Evolutionary conservation across 441 rosid genomes (phyloP), one percentile per base, ranked within the genome.

Genomic region (Macaranga tanarius): DNA sequence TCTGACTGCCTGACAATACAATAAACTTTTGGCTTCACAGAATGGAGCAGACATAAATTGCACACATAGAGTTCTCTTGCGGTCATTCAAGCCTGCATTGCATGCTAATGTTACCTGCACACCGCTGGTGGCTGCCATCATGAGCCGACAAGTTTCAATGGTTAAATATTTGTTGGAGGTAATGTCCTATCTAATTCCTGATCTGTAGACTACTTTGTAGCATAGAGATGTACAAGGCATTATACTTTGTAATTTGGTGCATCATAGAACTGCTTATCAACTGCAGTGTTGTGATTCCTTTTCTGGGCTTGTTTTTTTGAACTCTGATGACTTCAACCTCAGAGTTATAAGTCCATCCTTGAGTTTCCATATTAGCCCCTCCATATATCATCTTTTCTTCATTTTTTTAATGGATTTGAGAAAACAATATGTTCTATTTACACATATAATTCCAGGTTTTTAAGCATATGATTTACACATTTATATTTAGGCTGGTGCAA

Each of bases 151-250:
- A 69, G 82, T 74, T 51, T 42, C 69, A 28, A 25, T 76, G 75
- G 82, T 82, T 69, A 65, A 79, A 71, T 79, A 69, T 68, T 71
- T 82, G 71, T 77, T 79, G 67, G 71, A 76, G 85, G 81, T 74
- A 82, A 61, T 23, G 50, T 12, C 51, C 19, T 70, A 52, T n/a
- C 40, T 55, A 7, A 28, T 58, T 70, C 62, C 38, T 56, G 22
- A 12, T 28, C 57, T 19, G 38, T 31, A 42, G 69, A 58, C 16
- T 62, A 50, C 31, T 69, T 26, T 44, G 48, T 20, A 45, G 12
- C 25, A 13, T 59, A 28, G 23, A 22, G 59, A n/a, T 60, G 56
- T 40, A 7, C 22, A 48, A 17, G 56, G 34, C 69, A 22, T 65
- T 25, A 15, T 44, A 45, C 38, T 64, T 58, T 17, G 38, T 31